Evolutionary conservation across 768 basidiomycete genomes (phyloP), one percentile per base, ranked within the genome.

Genomic region (Psilocybe cubensis): DNA sequence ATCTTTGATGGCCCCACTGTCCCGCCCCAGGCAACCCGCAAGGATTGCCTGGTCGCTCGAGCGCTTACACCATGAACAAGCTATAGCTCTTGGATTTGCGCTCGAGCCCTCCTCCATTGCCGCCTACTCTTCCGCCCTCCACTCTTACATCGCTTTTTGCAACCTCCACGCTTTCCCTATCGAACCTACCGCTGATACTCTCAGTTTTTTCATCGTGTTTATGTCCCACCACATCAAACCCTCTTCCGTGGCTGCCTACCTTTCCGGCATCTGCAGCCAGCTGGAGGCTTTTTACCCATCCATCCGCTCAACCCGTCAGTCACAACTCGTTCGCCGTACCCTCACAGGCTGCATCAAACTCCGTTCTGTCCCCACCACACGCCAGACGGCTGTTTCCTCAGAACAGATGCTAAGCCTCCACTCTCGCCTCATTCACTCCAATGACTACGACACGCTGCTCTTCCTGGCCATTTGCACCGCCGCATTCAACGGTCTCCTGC

Each of bases 111-210:
- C 64, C 3, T 70, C 73, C 0, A 2, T n/a, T 0, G 1, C n/a
- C 0, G 50, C 66, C 0, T 79, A 79, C 58, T 48, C 63, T 0
- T 76, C 74, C 0, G 68, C 71, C 4, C 55, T 76, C 20, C 68
- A 75, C 21, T 78, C 73, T 3, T 80, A 79, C 40, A 20, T 78
- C 11, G 57, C 64, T 0, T 79, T 80, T 60, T 66, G 67, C 35
- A 20, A 56, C 0, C 0, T 59, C 0, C 77, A 80, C 49, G 4
- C 66, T 3, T 62, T 77, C 11, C 68, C 76, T 2, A 21, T 75
- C 11, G 65, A 75, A 1, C 79, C 78, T 0, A 77, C 75, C 0
- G 52, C 61, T 2, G 71, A 78, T 45, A 77, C 76, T 0, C 62
- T 81, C 5, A 68, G 67, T 11, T 72, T 74, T 24, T 80, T 57